Evolutionary conservation across 352 stramenopile species (phyloP).

Genomic region (Aphanomyces stellatus): DNA sequence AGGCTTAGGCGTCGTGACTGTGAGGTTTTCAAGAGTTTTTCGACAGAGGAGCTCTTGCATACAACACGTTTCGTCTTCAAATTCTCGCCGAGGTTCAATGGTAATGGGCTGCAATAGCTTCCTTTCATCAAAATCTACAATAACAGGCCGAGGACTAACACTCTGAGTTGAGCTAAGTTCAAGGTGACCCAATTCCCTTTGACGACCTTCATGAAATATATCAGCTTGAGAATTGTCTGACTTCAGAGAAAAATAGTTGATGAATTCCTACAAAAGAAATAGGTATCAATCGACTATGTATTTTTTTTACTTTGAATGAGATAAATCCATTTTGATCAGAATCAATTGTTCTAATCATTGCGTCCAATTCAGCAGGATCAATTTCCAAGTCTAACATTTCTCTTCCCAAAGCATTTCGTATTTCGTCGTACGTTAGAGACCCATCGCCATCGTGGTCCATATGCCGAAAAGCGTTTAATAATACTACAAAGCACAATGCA

Average conservation of each 20-base stretch:
- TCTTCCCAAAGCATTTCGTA: constrained; percentile 46
- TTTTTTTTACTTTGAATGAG: constrained; percentile 45
- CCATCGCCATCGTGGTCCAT: constrained; percentile 68
- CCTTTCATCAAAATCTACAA: constrained; percentile 5
- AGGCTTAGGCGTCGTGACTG: neutral
- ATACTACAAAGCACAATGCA: constrained; percentile 20
- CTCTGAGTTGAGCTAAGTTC: constrained; percentile 38
- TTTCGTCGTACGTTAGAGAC: constrained; percentile 59
- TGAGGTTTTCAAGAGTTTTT: neutral
- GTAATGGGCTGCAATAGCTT: neutral
- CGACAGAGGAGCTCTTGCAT: neutral
- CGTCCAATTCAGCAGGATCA: constrained; percentile 40
- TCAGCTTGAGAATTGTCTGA: constrained; percentile 49
- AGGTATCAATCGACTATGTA: neutral
- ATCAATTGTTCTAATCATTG: constrained; percentile 71
- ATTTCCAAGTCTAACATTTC: constrained; percentile 57
- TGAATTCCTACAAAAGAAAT: constrained; percentile 40
- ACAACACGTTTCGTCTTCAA: neutral
- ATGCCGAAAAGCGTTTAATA: constrained; percentile 72
- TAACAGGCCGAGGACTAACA: constrained; percentile 34
- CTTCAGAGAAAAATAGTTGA: constrained; percentile 67
- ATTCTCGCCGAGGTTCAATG: neutral
- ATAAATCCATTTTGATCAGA: constrained; percentile 58
- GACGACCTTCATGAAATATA: constrained; percentile 50
- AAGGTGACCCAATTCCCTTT: constrained; percentile 47